phyloP scores from a whole-genome alignment of 768 basidiomycete species.

The Agaricus subrufescens region DNA sequence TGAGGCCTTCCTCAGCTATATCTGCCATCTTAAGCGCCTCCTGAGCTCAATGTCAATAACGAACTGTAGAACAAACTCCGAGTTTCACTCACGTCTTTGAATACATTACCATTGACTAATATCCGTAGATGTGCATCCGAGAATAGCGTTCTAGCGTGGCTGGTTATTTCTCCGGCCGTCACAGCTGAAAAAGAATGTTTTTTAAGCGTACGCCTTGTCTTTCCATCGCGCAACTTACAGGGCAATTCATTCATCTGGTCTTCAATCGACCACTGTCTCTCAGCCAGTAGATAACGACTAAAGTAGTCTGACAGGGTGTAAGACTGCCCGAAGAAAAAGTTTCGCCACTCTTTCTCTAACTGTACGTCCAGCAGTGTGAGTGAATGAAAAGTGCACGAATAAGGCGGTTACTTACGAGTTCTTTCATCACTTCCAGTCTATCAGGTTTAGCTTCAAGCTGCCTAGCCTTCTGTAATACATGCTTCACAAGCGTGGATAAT shows the following conservation, averaged over 20 bases:
- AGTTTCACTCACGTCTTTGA: conserved; percentile 59
- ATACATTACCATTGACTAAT: conserved; percentile 80
- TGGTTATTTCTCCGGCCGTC: conserved; percentile 64
- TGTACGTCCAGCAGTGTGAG: conserved; percentile 23
- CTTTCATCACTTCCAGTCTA: conserved; percentile 76
- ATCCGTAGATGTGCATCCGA: conserved; percentile 64
- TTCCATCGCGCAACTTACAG: conserved; percentile 39
- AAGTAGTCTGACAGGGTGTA: conserved; percentile 79
- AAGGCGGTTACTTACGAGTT: conserved; percentile 49
- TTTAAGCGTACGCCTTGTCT: neutral
- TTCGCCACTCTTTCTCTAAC: conserved; percentile 77
- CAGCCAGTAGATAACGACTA: conserved; percentile 62
- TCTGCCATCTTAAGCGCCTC: conserved; percentile 74
- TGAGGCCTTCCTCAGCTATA: conserved; percentile 63
- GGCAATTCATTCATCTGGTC: conserved; percentile 76
- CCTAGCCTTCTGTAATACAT: conserved; percentile 68
- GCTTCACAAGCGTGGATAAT: conserved; percentile 63
- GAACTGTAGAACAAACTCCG: neutral
- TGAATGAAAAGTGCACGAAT: neutral
- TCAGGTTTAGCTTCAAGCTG: conserved; percentile 60
- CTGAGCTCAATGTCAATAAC: conserved; percentile 31
- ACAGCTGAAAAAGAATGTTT: conserved; percentile 46
- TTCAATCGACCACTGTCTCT: conserved; percentile 69
- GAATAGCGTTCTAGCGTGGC: conserved; percentile 56
- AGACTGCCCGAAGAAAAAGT: conserved; percentile 83